These are phyloP conservation scores for Lachnellula occidentalis DNA, from an alignment of 2,329 filamentous ascomycete species.

Conservation along the genomic window DNA sequence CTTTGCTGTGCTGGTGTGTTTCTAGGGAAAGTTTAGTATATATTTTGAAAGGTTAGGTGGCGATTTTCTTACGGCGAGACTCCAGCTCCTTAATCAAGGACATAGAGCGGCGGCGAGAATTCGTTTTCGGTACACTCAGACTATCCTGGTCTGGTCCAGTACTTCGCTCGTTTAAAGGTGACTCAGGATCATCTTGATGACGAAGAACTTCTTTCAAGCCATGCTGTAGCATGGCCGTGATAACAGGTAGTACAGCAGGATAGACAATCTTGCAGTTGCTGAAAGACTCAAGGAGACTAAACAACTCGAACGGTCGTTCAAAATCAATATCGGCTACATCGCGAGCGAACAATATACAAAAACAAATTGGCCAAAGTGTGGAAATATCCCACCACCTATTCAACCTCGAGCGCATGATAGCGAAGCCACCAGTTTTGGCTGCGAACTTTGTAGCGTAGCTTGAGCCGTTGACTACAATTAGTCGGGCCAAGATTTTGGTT, in stretches of 20 bases:
- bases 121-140: constrained; percentile 23
- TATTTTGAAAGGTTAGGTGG: background rate
- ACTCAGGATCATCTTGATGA: constrained; percentile 55
- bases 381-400: constrained; percentile 86
- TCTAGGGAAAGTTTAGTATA: constrained; percentile 27
- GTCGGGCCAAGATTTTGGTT: constrained; percentile 74
- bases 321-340: constrained; percentile 73
- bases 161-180: constrained; percentile 35
- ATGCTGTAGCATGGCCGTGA: constrained; percentile 81
- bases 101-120: constrained; percentile 49
- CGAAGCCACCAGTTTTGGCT: constrained; percentile 85
- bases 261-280: constrained; percentile 62
- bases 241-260: constrained; percentile 72
- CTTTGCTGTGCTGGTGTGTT: constrained; percentile 38
- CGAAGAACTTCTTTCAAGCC: constrained; percentile 68
- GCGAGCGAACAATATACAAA: constrained; percentile 80
- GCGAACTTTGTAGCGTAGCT: constrained; percentile 81
- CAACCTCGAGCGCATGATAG: constrained; percentile 74
- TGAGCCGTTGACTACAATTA: constrained; percentile 76
- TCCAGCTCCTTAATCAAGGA: constrained; percentile 57
- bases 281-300: constrained; percentile 70
- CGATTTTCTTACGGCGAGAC: constrained; percentile 41
- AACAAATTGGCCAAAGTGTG: constrained; percentile 79
- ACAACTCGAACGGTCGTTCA: constrained; percentile 67
- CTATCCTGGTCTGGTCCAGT: constrained; percentile 17